Evolutionary conservation across 495 filamentous ascomycete genomes (phyloP), one percentile per base, ranked within the genome.

Genomic region (Apiosordaria backusii): DNA sequence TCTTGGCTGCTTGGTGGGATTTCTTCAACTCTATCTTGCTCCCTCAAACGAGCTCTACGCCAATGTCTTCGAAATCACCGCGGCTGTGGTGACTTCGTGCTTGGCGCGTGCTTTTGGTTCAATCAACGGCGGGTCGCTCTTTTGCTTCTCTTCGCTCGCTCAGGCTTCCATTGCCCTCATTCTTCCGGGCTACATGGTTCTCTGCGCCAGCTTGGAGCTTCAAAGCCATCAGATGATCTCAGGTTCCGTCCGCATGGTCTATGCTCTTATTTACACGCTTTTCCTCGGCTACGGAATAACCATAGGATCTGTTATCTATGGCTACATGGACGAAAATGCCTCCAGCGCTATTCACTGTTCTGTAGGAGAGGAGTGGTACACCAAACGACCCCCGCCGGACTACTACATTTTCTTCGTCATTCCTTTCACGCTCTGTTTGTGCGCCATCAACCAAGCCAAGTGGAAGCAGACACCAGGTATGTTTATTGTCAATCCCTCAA

Each of bases 271-370:
- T 29, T 97, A 97, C 77, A 94, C 93, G 0, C 82, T 97, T 1
- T 96, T 97, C 77, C 88, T 98, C 7, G 94, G 94, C n/a, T 97
- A 94, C 71, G 95, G 94, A 6, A 97, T 98, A 70, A 97, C 95
- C 4, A 91, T 98, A 45, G 94, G 94, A 25, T 94, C 94, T 0
- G 90, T 90, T 2, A 82, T 98, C 7, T 97, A 96, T 71, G 95
- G 94, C 21, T 81, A 93, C 22, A 82, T 97, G 63, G 91, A 96
- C 76, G 50, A 80, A 3, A 80, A 90, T 27, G 94, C 94, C 16
- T 88, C 90, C 2, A 89, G 87, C 18, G 85, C 79, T 1, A 91
- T 92, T 9, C 88, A 82, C 22, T 97, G 93, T 77, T 80, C 77
- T 2, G 61, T 66, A 18, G 72, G 74, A 18, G 53, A 67, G 1